These are phyloP conservation scores for Curvularia sp. DNA, from an alignment of 2,329 filamentous ascomycete species.

Conservation along the genomic window DNA sequence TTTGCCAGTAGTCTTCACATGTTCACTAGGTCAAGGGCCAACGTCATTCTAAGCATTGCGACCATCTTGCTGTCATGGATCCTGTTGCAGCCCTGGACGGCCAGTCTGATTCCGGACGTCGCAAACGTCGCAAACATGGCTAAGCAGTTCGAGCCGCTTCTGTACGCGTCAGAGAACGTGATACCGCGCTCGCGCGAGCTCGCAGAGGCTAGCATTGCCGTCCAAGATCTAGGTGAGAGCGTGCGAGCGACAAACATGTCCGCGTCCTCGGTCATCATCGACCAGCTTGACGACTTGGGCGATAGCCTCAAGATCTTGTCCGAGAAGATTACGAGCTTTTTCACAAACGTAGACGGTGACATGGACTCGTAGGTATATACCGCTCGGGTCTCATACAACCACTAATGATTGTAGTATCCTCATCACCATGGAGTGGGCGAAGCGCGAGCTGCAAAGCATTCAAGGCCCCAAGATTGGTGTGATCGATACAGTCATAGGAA, in stretches of 20 bases:
- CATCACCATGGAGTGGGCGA: conserved; percentile 95
- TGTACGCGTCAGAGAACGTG: conserved; percentile 92
- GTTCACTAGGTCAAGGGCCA: conserved; percentile 73
- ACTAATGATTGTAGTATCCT: conserved; percentile 67
- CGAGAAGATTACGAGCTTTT: conserved; percentile 87
- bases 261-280: conserved; percentile 83
- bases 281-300: conserved; percentile 82
- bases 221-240: conserved; percentile 93
- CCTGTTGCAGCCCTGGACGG: conserved; percentile 69
- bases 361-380: conserved; percentile 73
- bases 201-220: conserved; percentile 88
- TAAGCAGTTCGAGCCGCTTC: conserved; percentile 89
- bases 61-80: conserved; percentile 70
- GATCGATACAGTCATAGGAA: conserved; percentile 79
- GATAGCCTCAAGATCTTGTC: conserved; percentile 85
- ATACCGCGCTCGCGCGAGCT: conserved; percentile 84
- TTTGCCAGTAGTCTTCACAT: conserved; percentile 65
- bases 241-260: conserved; percentile 90
- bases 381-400: conserved; percentile 1
- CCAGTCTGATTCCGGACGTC: conserved; percentile 77
- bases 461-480: conserved; percentile 57
- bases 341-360: conserved; percentile 90
- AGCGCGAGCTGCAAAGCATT: conserved; percentile 73
- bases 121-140: conserved; percentile 90
- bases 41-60: conserved; percentile 67